Base-by-base conservation (phyloP, 352 stramenopile genomes). In the Lagenidium sp. region DNA sequence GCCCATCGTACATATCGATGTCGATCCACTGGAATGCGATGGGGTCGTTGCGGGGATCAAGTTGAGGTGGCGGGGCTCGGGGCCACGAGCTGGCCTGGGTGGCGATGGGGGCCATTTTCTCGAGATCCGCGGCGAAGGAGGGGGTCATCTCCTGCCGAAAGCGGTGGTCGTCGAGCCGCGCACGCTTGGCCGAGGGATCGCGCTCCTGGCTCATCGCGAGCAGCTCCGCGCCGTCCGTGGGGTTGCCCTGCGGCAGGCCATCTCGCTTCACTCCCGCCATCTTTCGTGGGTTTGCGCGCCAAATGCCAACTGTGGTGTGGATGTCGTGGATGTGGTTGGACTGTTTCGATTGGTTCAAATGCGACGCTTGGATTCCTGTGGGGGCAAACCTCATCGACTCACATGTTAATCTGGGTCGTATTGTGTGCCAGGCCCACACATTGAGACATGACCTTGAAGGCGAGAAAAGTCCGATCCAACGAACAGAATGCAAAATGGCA, bases 11-110 rank as follows among this genome's bases (percentile, higher is more conserved):
- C 84, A 99, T 98, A 66, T 99, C 96, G 44, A 99, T 97, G 57
- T 99, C 96, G 38, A 99, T 86, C 95, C 96, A 99, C 68, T 99
- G 95, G 47, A 99, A 89, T 5, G 69, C 55, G 29, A 89, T 39
- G 11, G 57, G 49, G 37, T 77, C 61, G 32, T 41, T 32, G 8
- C 20, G 24, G 8, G 72, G 58, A 35, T 86, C 55, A 20, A 81
- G 23, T 11, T 55, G 41, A 3, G 25, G 36, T 40, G 85, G 36
- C 5, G 65, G 46, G 38, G 64, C 69, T 26, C 78, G 74, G 30
- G 64, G 70, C 78, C 74, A 88, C 44, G 75, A 53, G 28, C 55
- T 82, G 46, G 74, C 74, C 39, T 80, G 67, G 6, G 69, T 84
- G 10, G 68, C 60, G 22, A 85, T 68, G 6, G 71, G 69, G 35